phyloP scores from a whole-genome alignment of 1,284 basidiomycete species.

The Boletus nobilissimus region DNA sequence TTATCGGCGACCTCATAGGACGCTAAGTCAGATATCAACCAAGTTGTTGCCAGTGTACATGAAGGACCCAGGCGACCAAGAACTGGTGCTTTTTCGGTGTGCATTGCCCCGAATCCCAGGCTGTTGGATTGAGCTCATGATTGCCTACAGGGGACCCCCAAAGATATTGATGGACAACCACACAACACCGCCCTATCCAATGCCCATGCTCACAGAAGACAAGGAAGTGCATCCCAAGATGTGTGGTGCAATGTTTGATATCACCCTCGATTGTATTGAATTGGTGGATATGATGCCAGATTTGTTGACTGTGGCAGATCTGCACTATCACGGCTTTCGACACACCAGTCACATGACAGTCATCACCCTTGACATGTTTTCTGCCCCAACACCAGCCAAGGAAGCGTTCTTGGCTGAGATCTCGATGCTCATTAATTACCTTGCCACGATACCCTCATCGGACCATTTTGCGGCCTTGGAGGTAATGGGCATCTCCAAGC shows the following conservation, averaged over 20 bases:
- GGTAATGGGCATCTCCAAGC: slow-evolving; percentile 58
- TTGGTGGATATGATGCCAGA: slow-evolving; percentile 41
- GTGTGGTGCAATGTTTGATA: slow-evolving; percentile 24
- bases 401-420: slow-evolving; percentile 55
- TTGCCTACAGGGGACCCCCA: slow-evolving; percentile 48
- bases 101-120: slow-evolving; percentile 14
- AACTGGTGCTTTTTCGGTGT: slow-evolving; percentile 78
- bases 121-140: neutral
- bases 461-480: slow-evolving; percentile 71
- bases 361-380: slow-evolving; percentile 54
- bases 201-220: slow-evolving; percentile 50
- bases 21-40: slow-evolving; percentile 75
- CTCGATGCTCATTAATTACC: slow-evolving; percentile 59
- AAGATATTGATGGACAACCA: slow-evolving; percentile 51
- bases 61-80: slow-evolving; percentile 82
- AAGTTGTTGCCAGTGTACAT: slow-evolving; percentile 77
- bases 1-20: slow-evolving; percentile 61
- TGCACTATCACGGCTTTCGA: slow-evolving; percentile 35
- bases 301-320: slow-evolving; percentile 36
- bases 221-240: slow-evolving; percentile 34
- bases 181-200: slow-evolving; percentile 35
- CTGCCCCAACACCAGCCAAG: slow-evolving; percentile 51
- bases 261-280: slow-evolving; percentile 37
- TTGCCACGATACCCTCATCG: slow-evolving; percentile 53
- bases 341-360: slow-evolving; percentile 42